phyloP scores from a whole-genome alignment of 306 rosid genomes.

The Geum urbanum region DNA sequence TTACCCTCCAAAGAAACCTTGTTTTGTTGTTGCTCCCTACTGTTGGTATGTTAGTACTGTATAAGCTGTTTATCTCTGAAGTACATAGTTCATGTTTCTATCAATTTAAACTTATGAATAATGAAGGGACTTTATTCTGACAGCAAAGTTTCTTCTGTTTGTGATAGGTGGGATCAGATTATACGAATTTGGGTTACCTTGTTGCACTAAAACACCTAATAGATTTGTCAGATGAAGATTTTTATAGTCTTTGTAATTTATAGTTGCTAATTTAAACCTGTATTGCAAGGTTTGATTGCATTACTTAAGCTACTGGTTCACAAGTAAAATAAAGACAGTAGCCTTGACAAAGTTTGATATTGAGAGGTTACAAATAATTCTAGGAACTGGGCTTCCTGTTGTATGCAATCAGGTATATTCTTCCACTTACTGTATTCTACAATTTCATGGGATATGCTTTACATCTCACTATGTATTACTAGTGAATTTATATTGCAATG shows the following conservation, averaged over 20 bases:
- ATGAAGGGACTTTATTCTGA: neutral
- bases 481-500: conserved; percentile 3
- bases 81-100: neutral
- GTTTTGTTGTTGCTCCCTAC: conserved; percentile 17
- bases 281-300: conserved; percentile 35
- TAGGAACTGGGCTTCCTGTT: conserved; percentile 83
- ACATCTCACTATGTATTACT: neutral
- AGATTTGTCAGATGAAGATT: conserved; percentile 85
- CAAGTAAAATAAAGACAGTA: conserved; percentile 88
- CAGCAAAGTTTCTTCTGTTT: conserved; percentile 18
- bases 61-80: neutral
- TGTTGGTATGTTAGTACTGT: too few relatives aligned
- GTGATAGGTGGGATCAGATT: conserved; percentile 95
- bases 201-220: conserved; percentile 93
- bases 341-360: conserved; percentile 91
- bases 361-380: conserved; percentile 76
- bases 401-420: conserved; percentile 88
- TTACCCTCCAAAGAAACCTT: neutral
- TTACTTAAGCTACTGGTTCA: conserved; percentile 31
- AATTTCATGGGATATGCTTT: neutral
- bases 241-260: conserved; percentile 13
- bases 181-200: conserved; percentile 77
- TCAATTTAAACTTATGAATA: neutral
- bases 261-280: neutral
- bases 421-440: conserved; percentile 7